Conservation (phyloP, 2,329 filamentous ascomycete species). For the Fusarium sacchari region DNA sequence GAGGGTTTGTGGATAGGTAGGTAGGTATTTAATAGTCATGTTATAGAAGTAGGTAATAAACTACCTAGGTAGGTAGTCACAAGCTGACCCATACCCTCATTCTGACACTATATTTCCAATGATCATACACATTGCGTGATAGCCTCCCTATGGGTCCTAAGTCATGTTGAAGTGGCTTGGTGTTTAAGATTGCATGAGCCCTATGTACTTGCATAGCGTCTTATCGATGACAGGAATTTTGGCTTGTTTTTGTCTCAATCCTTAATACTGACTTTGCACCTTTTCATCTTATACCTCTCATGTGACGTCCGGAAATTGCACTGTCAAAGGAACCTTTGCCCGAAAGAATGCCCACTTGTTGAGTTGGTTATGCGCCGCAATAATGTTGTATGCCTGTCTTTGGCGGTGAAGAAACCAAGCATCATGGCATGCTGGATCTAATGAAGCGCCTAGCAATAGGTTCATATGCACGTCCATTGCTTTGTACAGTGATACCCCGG, state of each 20-base stretch:
- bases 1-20: neutral
- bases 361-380: conserved; percentile 10
- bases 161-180: neutral
- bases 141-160: neutral
- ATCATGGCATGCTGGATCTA: conserved; percentile 9
- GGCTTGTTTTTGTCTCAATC: neutral
- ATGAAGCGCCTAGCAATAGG: conserved; percentile 3
- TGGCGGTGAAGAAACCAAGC: conserved; percentile 37
- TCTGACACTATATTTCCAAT: neutral
- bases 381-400: conserved; percentile 17
- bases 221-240: neutral
- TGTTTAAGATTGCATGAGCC: neutral
- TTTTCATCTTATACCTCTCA: neutral
- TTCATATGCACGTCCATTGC: conserved; percentile 35
- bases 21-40: neutral
- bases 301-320: neutral
- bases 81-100: neutral
- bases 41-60: neutral
- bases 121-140: neutral
- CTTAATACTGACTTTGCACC: neutral
- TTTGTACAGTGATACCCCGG: conserved; percentile 19
- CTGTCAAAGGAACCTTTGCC: conserved; percentile 1
- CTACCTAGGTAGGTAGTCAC: neutral
- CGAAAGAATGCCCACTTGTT: neutral
- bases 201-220: neutral